Evolutionary conservation across 495 filamentous ascomycete species (phyloP).

Genomic region (Apodospora peruviana): DNA sequence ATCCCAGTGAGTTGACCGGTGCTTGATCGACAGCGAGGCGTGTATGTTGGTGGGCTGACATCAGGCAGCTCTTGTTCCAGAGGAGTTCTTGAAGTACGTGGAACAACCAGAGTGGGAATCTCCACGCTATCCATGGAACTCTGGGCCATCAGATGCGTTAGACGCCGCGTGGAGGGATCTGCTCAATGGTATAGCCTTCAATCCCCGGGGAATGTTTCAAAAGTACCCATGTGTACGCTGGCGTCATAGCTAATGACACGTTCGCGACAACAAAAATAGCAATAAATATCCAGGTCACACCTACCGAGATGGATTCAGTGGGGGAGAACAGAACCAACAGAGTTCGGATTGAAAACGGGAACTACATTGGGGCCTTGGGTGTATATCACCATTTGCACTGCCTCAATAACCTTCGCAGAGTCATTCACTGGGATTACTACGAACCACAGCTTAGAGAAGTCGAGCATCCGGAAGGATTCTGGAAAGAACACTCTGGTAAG

Average conservation of each 20-base stretch:
- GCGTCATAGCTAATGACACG: neutral
- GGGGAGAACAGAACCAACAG: conserved; percentile 19
- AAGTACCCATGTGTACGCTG: neutral
- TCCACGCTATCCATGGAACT: conserved; percentile 16
- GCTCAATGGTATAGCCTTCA: conserved; percentile 13
- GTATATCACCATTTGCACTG: conserved; percentile 33
- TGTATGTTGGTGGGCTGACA: too few relatives aligned
- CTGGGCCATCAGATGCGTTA: conserved; percentile 17
- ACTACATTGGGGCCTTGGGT: conserved; percentile 25
- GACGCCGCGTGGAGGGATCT: conserved; percentile 26
- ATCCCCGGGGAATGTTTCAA: neutral
- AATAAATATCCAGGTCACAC: conserved; percentile 23
- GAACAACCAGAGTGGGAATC: conserved; percentile 17
- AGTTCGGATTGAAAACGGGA: conserved; percentile 19
- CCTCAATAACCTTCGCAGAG: conserved; percentile 18
- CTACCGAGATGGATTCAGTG: conserved; percentile 16
- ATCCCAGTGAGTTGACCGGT: too few relatives aligned
- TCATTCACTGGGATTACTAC: conserved; percentile 23
- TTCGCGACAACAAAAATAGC: conserved; percentile 1
- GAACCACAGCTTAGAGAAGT: conserved; percentile 3
- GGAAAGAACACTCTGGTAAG: conserved; percentile 14
- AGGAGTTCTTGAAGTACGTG: conserved; percentile 6
- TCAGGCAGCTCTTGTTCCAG: neutral
- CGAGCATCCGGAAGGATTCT: conserved; percentile 5
- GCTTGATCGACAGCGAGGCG: too few relatives aligned